Evolutionary conservation across 1,284 basidiomycete genomes (phyloP), one percentile per base, ranked within the genome.

Genomic region (Trametes hirsuta): DNA sequence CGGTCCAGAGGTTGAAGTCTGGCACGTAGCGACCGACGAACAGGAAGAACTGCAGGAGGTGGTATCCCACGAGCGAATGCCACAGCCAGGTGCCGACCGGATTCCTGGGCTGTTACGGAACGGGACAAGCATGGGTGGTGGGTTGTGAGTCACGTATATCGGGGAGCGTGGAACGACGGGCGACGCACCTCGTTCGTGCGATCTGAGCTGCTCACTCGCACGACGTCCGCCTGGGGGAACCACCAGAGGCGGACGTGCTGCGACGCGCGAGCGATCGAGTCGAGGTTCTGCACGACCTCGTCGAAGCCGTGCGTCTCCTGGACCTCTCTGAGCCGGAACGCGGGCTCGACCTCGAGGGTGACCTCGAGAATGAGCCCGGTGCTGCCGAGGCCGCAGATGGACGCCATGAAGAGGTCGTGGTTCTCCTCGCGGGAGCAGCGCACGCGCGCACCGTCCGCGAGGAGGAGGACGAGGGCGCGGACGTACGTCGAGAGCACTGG

Each of bases 181-280:
- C 50, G 37, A 69, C 85, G 69, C 73, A 95, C 93, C 79, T 94
- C 89, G 53, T 77, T 75, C 1, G 94, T 93, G 53, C 95, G 82
- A 73, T 94, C 85, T 42, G 90, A 83, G 63, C 86, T 81, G 67
- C 88, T 90, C 55, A 94, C 84, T 42, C 94, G 87, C 58, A 95
- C 81, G 39, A 79, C 80, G 62, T 88, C 86, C 18, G 88, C 85
- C 59, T 92, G 88, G 1, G 96, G 94, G 77, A 91, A 97, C 95
- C 96, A 99, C 92, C 94, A 96, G 34, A 95, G 81, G n/a, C 94
- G 83, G 24, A 94, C 92, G 73, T 98, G 95, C 75, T 98, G 86
- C 0, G 91, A 87, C 48, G 84, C 81, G 51, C 74, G 71, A 39
- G 84, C 86, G 68, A 96, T 77, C 8, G 75, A 63, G 63, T 89